phyloP scores from a whole-genome alignment of 371 early-diverging fungal species.

The Smittium culicis region DNA sequence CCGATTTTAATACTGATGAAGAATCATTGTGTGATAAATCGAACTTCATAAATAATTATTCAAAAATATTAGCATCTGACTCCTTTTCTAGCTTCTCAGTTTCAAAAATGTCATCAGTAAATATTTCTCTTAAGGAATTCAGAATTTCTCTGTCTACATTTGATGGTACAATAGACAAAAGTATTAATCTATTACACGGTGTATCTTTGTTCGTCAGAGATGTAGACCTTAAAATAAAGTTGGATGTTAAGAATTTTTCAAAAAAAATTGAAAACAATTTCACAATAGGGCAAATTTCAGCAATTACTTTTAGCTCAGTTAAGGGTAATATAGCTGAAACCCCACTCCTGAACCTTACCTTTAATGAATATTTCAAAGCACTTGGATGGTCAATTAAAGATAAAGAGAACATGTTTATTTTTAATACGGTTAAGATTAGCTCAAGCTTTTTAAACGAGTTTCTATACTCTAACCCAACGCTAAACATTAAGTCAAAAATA shows the following conservation, averaged over 20 bases:
- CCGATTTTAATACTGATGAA: not conserved
- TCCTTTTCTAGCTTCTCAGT: not conserved
- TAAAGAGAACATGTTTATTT: not conserved
- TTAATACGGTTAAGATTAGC: not conserved
- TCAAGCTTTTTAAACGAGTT: not conserved
- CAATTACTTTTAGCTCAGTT: not conserved
- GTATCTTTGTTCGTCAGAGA: not conserved
- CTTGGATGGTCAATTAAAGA: not conserved
- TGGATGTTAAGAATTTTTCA: not conserved
- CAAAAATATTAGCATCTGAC: too few relatives aligned
- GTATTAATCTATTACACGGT: not conserved
- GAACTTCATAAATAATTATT: too few relatives aligned
- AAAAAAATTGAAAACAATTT: not conserved
- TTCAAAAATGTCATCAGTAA: not conserved
- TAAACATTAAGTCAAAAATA: not conserved
- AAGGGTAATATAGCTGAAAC: not conserved
- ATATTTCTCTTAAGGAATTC: not conserved
- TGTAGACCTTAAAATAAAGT: not conserved
- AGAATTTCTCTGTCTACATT: not conserved
- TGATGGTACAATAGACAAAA: not conserved
- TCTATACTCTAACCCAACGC: not conserved
- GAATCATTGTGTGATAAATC: not conserved
- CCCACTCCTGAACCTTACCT: not conserved
- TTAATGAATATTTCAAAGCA: not conserved
- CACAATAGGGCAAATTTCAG: not conserved